Percentiles rank a stretch among this genome's conserved stretches.
These are phyloP conservation scores for Daldinia caldariorum DNA, from an alignment of 495 filamentous ascomycete species.

Conservation along the genomic window DNA sequence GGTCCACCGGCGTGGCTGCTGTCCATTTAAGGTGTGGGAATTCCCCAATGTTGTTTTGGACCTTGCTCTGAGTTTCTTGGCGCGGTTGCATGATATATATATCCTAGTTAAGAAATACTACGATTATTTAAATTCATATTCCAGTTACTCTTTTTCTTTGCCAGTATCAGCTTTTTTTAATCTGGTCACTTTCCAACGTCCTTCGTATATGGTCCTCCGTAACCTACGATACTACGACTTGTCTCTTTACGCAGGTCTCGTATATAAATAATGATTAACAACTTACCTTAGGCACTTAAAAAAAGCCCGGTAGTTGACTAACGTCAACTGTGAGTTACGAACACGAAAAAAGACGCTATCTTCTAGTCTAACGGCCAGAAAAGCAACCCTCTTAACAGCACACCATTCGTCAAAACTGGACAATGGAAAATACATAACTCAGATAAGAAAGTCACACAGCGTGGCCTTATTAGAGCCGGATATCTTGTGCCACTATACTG, in stretches of 20 bases:
- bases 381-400: neutral
- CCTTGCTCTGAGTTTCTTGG: neutral
- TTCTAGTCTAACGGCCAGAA: neutral
- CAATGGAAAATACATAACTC: neutral
- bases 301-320: neutral
- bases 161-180: too few species aligned
- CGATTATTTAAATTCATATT: too few species aligned
- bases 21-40: conserved; percentile 32
- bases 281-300: conserved; percentile 2
- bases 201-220: too few species aligned
- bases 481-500: neutral
- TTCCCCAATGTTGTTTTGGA: conserved; percentile 12
- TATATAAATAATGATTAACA: neutral
- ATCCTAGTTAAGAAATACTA: neutral
- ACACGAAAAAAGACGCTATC: neutral
- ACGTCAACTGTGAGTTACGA: neutral
- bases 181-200: too few species aligned
- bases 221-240: neutral
- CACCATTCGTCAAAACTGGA: neutral
- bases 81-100: neutral
- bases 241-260: neutral
- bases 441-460: conserved; percentile 17
- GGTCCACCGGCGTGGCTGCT: neutral
- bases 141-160: too few species aligned
- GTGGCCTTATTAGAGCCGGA: neutral